Evolutionary conservation across 768 basidiomycete species (phyloP).

Genomic region (Naganishia vishniacii): DNA sequence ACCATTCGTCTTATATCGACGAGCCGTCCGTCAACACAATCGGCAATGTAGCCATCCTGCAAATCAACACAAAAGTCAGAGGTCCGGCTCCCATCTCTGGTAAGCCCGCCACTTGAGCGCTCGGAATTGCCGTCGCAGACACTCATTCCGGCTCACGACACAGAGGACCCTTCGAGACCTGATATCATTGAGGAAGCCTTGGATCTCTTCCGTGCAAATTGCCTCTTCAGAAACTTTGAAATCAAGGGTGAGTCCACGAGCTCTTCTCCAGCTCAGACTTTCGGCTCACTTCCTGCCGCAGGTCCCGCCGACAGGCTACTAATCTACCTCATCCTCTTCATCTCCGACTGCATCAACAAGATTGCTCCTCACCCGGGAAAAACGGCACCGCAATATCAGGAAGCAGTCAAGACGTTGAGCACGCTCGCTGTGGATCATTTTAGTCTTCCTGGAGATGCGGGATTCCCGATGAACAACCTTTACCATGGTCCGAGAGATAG

Average conservation of each 20-base stretch:
- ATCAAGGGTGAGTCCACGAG: conserved; percentile 62
- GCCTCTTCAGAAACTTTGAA: conserved; percentile 98
- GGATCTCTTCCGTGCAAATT: conserved; percentile 96
- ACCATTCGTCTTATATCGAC: conserved; percentile 83
- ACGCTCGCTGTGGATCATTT: conserved; percentile 92
- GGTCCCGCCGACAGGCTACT: conserved; percentile 82
- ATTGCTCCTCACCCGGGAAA: conserved; percentile 59
- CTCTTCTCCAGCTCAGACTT: neutral
- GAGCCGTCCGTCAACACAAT: conserved; percentile 71
- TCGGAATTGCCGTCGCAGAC: neutral
- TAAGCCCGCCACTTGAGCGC: conserved; percentile 33
- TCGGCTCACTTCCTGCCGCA: neutral
- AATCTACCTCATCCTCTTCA: conserved; percentile 94
- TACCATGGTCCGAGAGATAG: conserved; percentile 74
- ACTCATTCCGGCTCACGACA: neutral
- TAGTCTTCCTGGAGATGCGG: conserved; percentile 89
- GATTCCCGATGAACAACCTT: conserved; percentile 85
- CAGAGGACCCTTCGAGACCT: conserved; percentile 69
- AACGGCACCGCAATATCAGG: conserved; percentile 54
- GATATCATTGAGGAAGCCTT: conserved; percentile 96
- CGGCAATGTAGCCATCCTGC: conserved; percentile 83
- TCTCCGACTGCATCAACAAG: conserved; percentile 93
- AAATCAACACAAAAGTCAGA: conserved; percentile 83
- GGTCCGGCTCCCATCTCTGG: conserved; percentile 75
- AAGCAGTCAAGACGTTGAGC: conserved; percentile 80